These are phyloP conservation scores for Hypoxylon perforatum DNA, from an alignment of 495 filamentous ascomycete genomes.

Conservation along the genomic window DNA sequence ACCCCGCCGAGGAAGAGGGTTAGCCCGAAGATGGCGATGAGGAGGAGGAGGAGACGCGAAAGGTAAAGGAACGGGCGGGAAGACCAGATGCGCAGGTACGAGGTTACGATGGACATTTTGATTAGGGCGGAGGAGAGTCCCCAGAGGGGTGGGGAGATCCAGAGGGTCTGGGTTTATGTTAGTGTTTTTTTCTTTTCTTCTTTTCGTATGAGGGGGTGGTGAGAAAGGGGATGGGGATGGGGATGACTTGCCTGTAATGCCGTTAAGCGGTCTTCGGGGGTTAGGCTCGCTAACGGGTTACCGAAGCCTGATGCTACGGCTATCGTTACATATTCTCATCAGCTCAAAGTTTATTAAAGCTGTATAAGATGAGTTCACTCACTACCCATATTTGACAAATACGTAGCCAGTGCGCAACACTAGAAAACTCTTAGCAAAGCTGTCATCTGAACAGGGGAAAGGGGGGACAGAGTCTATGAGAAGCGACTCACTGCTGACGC, in stretches of 20 bases:
- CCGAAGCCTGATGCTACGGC: slow-evolving; percentile 28
- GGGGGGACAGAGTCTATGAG: not conserved
- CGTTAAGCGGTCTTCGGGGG: slow-evolving; percentile 4
- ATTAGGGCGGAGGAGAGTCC: slow-evolving; percentile 28
- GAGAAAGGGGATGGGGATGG: not conserved
- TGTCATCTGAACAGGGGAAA: not conserved
- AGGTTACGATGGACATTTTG: slow-evolving; percentile 47
- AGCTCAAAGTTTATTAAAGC: slow-evolving; percentile 10
- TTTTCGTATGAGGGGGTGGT: too few relatives aligned
- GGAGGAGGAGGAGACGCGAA: slow-evolving; percentile 27
- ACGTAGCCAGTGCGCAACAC: slow-evolving; percentile 39
- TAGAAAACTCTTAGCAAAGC: slow-evolving; percentile 16
- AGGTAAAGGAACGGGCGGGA: slow-evolving; percentile 31
- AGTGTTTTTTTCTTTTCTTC: not conserved
- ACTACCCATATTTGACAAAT: slow-evolving; percentile 34
- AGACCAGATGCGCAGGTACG: slow-evolving; percentile 49
- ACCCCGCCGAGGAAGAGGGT: slow-evolving; percentile 36
- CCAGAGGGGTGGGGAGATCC: slow-evolving; percentile 39
- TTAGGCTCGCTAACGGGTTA: slow-evolving; percentile 12
- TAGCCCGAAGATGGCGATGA: slow-evolving; percentile 40
- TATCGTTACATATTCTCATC: not conserved
- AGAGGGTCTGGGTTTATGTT: slow-evolving; percentile 20
- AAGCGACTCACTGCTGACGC: slow-evolving; percentile 32
- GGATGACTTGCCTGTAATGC: slow-evolving; percentile 19
- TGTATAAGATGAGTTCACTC: slow-evolving; percentile 18